phyloP scores from a whole-genome alignment of 2,329 filamentous ascomycete genomes.

The Helminthosporium solani region DNA sequence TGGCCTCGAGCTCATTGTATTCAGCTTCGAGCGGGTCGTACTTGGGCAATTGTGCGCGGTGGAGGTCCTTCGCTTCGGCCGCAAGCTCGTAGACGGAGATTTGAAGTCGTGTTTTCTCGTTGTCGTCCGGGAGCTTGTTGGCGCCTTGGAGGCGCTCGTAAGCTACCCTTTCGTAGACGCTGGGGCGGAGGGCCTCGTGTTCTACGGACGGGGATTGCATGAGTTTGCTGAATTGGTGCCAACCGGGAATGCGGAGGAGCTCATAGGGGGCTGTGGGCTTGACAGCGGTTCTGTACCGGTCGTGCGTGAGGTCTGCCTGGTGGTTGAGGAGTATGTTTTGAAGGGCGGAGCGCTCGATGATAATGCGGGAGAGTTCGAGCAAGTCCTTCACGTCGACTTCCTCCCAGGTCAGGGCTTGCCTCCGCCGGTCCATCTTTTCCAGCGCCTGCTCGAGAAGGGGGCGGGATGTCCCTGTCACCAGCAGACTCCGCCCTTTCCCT shows the following conservation, averaged over 20 bases:
- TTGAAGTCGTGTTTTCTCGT: constrained; percentile 19
- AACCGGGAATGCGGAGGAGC: constrained; percentile 28
- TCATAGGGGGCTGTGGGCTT: constrained; percentile 18
- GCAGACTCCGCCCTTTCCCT: constrained; percentile 28
- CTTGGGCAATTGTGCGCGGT: constrained; percentile 20
- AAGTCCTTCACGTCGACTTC: constrained; percentile 96
- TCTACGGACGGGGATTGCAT: constrained; percentile 20
- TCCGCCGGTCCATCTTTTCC: constrained; percentile 65
- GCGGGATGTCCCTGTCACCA: constrained; percentile 32
- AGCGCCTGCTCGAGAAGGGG: constrained; percentile 66
- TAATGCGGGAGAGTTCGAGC: constrained; percentile 77
- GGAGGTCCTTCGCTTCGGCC: constrained; percentile 30
- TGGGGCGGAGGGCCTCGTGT: constrained; percentile 22
- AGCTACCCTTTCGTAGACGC: constrained; percentile 28
- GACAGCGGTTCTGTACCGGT: constrained; percentile 4
- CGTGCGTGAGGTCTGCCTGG: constrained; percentile 27
- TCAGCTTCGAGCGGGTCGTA: not conserved
- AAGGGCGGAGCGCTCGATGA: constrained; percentile 82
- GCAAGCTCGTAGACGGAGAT: constrained; percentile 32
- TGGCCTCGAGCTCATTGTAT: not conserved
- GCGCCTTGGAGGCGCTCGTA: constrained; percentile 24
- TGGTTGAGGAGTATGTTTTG: constrained; percentile 62
- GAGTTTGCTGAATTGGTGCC: constrained; percentile 29
- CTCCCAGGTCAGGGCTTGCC: constrained; percentile 66
- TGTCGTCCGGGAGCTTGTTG: constrained; percentile 18